These are phyloP conservation scores for Primulina eburnea DNA, from an alignment of 257 asterid genomes.

Conservation along the genomic window DNA sequence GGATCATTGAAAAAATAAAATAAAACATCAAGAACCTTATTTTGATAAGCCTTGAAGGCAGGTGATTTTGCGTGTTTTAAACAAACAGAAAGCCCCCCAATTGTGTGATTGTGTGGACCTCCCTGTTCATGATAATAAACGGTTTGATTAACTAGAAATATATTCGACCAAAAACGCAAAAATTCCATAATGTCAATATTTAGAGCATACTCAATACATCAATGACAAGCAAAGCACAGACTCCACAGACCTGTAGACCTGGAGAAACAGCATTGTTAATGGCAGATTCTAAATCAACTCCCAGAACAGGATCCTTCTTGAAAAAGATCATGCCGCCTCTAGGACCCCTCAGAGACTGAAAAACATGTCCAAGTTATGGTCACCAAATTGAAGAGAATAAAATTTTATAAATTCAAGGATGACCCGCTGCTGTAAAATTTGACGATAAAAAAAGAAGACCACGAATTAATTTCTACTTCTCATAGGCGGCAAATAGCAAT, in stretches of 20 bases:
- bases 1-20: slow-evolving; percentile 3
- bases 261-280: slow-evolving; percentile 91
- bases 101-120: slow-evolving; percentile 95
- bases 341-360: slow-evolving; percentile 94
- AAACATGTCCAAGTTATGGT: slow-evolving; percentile 25
- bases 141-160: not conserved
- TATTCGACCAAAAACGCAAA: not conserved
- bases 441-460: not conserved
- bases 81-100: slow-evolving; percentile 84
- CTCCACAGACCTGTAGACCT: slow-evolving; percentile 71
- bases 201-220: not conserved
- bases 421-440: not conserved
- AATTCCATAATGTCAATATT: not conserved
- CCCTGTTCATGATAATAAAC: slow-evolving; percentile 47
- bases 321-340: slow-evolving; percentile 98
- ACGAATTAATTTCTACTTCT: not conserved
- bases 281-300: slow-evolving; percentile 79
- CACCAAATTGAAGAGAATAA: slow-evolving; percentile 10
- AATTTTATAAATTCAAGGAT: not conserved
- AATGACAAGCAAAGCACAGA: not conserved
- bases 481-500: not conserved
- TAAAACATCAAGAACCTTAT: slow-evolving; percentile 43
- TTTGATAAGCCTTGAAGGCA: slow-evolving; percentile 77
- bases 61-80: slow-evolving; percentile 78
- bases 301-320: slow-evolving; percentile 82